These are phyloP conservation scores for Viridothelium virens DNA, from an alignment of 495 filamentous ascomycete species.

Conservation along the genomic window DNA sequence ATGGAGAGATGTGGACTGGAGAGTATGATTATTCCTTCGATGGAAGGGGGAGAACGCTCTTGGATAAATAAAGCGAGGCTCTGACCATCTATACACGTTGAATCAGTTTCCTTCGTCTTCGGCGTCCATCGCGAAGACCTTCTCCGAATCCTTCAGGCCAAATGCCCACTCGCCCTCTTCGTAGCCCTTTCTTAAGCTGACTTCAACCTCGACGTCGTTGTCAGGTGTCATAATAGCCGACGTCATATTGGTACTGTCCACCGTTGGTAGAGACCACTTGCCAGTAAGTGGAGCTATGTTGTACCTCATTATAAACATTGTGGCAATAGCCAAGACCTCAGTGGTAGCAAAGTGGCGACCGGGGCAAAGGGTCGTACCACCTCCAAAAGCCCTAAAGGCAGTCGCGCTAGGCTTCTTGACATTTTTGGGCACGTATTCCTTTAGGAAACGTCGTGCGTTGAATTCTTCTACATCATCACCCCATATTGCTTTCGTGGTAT, in stretches of 20 bases:
- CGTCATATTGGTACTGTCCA: background rate
- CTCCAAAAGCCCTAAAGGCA: conserved; percentile 21
- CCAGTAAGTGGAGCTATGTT: conserved; percentile 10
- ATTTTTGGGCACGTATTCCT: conserved; percentile 1
- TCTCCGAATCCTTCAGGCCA: conserved; percentile 8
- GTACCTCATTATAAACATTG: conserved; percentile 21
- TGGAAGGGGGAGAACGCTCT: too few species aligned
- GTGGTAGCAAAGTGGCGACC: conserved; percentile 24
- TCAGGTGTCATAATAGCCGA: conserved; percentile 3
- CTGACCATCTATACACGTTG: too few species aligned
- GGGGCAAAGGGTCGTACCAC: conserved; percentile 23
- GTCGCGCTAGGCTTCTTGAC: conserved; percentile 18
- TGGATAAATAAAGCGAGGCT: too few species aligned
- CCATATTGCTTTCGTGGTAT: conserved; percentile 16
- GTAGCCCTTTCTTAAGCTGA: background rate
- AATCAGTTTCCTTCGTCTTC: background rate
- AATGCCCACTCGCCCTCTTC: conserved; percentile 2
- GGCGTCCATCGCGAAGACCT: conserved; percentile 3
- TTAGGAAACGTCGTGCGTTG: conserved; percentile 21
- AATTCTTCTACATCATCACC: conserved; percentile 19
- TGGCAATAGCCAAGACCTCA: conserved; percentile 20
- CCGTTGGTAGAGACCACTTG: conserved; percentile 2
- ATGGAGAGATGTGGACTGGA: too few species aligned
- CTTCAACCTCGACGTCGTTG: background rate
- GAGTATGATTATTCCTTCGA: too few species aligned